Percentiles rank a stretch among this genome's conserved stretches.
These are phyloP conservation scores for Litchi chinensis DNA, from an alignment of 345 rosid species.

Conservation along the genomic window DNA sequence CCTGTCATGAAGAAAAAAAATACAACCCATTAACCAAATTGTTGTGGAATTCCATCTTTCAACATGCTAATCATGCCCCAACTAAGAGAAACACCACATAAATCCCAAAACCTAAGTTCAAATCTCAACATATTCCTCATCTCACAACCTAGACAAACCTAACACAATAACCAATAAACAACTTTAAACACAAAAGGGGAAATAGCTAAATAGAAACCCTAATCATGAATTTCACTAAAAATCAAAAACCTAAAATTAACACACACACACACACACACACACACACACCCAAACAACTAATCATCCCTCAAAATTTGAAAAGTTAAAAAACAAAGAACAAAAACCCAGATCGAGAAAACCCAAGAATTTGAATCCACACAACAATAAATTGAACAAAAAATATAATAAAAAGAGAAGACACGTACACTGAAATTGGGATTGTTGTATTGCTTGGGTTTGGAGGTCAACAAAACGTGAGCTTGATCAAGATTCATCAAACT, in stretches of 20 bases:
- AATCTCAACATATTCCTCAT: not conserved
- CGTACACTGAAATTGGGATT: slow-evolving; percentile 32
- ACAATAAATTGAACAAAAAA: not conserved
- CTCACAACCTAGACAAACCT: not conserved
- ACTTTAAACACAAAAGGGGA: not conserved
- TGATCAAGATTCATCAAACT: slow-evolving; percentile 67
- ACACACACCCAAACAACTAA: not conserved
- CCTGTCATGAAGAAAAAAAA: slow-evolving; percentile 28
- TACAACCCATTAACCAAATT: not conserved
- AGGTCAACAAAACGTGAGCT: slow-evolving; percentile 50
- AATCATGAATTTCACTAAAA: not conserved
- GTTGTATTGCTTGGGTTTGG: slow-evolving; percentile 19
- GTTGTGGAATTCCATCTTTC: not conserved
- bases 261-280: too few relatives aligned
- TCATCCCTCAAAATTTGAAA: not conserved
- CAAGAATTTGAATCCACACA: not conserved
- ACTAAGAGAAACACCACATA: not conserved
- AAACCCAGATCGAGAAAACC: not conserved
- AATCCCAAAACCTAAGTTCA: not conserved
- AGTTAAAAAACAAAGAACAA: too few relatives aligned
- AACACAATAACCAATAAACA: not conserved
- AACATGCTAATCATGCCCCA: not conserved
- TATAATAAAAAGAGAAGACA: slow-evolving; percentile 15
- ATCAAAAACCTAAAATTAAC: not conserved
- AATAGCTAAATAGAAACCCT: not conserved